phyloP scores from a whole-genome alignment of 441 rosid species.

The Jatropha podagrica region DNA sequence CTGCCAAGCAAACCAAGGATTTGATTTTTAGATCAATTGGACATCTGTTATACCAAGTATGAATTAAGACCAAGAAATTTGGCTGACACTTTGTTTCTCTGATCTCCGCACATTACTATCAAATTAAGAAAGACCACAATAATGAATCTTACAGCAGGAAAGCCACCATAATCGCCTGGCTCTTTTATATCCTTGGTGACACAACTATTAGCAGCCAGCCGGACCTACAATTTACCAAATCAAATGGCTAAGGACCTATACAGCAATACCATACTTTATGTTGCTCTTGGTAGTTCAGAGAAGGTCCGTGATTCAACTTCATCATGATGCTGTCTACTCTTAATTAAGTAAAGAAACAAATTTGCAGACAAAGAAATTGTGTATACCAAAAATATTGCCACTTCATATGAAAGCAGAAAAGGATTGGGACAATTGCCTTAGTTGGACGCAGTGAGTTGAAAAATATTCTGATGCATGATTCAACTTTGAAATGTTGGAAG shows the following conservation, averaged over 20 bases:
- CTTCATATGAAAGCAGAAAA: not conserved
- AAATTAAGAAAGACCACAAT: not conserved
- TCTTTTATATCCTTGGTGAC: slow-evolving; percentile 62
- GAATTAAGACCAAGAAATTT: not conserved
- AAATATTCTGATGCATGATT: not conserved
- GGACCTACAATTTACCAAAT: slow-evolving; percentile 44
- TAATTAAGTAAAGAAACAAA: not conserved
- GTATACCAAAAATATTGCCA: not conserved
- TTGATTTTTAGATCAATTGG: not conserved
- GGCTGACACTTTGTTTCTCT: not conserved
- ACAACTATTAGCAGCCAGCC: slow-evolving; percentile 67
- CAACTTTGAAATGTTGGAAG: not conserved
- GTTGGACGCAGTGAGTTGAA: not conserved
- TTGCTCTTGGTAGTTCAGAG: not conserved
- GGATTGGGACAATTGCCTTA: not conserved
- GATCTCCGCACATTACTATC: not conserved
- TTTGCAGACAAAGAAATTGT: too few species aligned
- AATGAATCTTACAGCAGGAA: slow-evolving; percentile 61
- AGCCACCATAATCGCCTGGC: slow-evolving; percentile 81
- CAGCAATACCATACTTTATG: not conserved
- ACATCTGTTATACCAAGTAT: not conserved
- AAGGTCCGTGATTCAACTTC: not conserved
- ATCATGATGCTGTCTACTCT: too few species aligned
- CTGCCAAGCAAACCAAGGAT: not conserved
- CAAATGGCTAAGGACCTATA: not conserved